Evolutionary conservation across 495 filamentous ascomycete genomes (phyloP), one percentile per base, ranked within the genome.

Genomic region (Penicillium cosmopolitanum): DNA sequence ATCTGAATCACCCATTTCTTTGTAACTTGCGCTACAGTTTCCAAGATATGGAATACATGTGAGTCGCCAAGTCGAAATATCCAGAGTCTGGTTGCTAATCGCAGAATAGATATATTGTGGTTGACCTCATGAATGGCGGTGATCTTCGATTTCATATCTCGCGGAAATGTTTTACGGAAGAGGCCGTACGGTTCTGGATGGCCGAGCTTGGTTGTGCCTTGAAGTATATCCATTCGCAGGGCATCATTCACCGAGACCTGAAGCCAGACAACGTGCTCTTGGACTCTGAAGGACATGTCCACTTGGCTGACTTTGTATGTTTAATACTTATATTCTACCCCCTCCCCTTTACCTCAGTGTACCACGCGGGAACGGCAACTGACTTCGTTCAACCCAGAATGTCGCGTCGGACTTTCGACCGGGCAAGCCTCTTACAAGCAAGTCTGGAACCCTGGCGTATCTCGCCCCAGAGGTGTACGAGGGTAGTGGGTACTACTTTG

Each of bases 11-110:
- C 70, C 90, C 94, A 33, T 98, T 98, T 77, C 88, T 98, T 57
- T 98, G 95, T 81, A 98, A 98, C 73, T 82, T 98, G 79, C 89
- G 95, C 53, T 98, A 98, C 76, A 97, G 93, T 80, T 98, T 98
- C 72, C 95, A 98, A 77, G 95, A 98, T 74, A 91, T 97, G 65
- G 95, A 98, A 71, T 98, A 98, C 76, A 88, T 98, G 95, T 98
- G 82, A 64, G 91, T 73, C 47, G 46, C 21, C 21, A 28, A 48
- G 46, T 12, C 11, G 11, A 10, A 28, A 48, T 15, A 13, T 15
- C 42, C 16, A 23, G 28, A 52, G 46, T 23, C 21, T 4, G 28
- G 31, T 59, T 50, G 46, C 71, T 79, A 56, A 77, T 61, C 10
- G 15, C 47, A 33, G 43, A 40, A 21, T 62, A 97, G 94, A 79